Base-by-base conservation (phyloP, 164 flowering plant species). In the Aristolochia fimbriata region DNA sequence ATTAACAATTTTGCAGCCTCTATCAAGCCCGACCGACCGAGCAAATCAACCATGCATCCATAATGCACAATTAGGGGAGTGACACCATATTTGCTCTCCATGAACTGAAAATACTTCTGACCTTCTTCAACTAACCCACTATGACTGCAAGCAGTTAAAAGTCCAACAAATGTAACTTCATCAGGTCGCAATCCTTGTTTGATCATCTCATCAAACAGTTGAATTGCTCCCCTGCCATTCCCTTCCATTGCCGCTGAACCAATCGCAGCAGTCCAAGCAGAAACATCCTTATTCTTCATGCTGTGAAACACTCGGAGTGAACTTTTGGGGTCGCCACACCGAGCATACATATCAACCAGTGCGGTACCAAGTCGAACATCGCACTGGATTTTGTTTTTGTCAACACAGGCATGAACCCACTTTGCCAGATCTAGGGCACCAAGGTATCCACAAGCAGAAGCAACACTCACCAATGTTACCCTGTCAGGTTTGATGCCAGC, bases 31-130 rank as follows among this genome's bases (percentile, higher is more conserved):
- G 83, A 78, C 11, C 83, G 81, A 22, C 86, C 83, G 7, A 82
- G 76, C 22, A 82, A 46, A 73, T 82, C 83, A 60, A 82, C 82
- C 77, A 82, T 74, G 70, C 83, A 82, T 0, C 83, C 86, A 57
- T 79, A 80, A 46, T 80, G 86, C 2, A 71, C 74, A 58, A 74
- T 56, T 31, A 71, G 65, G 0, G 83, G 82, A 15, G 64, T 55
- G 19, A 78, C 53, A 19, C 76, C 76, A 54, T 79, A 60, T 16
- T 51, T 45, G 15, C 64, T 57, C 52, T 55, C 61, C 82, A 82
- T 80, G 15, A 70, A 70, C 33, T 37, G 24, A 64, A 82, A 82
- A 58, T 72, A n/a, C 14, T 58, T 37, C 63, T 27, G 7, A 49
- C 86, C 86, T 68, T 79, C 69, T 23, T 77, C 71, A 30, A 82